Evolutionary conservation across 306 rosid species (phyloP).

Genomic region (Glycine soja): DNA sequence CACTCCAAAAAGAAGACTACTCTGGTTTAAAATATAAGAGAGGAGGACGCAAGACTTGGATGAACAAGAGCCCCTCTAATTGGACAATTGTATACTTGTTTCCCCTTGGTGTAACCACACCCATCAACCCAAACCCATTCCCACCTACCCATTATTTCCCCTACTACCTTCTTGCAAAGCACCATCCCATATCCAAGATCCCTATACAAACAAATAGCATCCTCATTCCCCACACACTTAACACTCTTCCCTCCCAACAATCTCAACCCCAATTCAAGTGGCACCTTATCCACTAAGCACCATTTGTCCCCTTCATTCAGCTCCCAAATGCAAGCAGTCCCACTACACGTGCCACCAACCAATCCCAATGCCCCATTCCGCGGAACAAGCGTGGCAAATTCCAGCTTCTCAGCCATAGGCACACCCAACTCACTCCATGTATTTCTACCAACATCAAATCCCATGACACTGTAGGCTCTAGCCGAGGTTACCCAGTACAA

Average conservation of each 20-base stretch:
- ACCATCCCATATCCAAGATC: slow-evolving; percentile 73
- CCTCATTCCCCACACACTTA: slow-evolving; percentile 70
- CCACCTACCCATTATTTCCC: slow-evolving; percentile 41
- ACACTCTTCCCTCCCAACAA: slow-evolving; percentile 56
- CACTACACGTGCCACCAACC: slow-evolving; percentile 63
- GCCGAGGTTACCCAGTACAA: slow-evolving; percentile 87
- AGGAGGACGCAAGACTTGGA: slow-evolving; percentile 60
- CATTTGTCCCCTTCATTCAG: slow-evolving; percentile 56
- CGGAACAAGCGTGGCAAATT: slow-evolving; percentile 66
- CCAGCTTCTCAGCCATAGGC: slow-evolving; percentile 72
- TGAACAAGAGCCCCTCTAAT: slow-evolving; percentile 68
- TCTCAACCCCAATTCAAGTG: slow-evolving; percentile 60
- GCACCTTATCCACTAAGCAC: slow-evolving; percentile 64
- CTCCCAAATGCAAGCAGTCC: slow-evolving; percentile 66
- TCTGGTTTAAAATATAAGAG: too few relatives aligned
- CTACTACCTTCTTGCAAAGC: slow-evolving; percentile 51
- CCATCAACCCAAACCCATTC: slow-evolving; percentile 85
- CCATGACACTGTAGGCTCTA: slow-evolving; percentile 67
- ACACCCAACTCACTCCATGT: slow-evolving; percentile 68
- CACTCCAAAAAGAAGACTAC: too few relatives aligned
- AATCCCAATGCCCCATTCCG: slow-evolving; percentile 57
- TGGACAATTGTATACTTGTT: slow-evolving; percentile 50
- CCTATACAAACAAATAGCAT: slow-evolving; percentile 61
- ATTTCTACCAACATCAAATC: slow-evolving; percentile 51
- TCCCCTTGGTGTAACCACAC: slow-evolving; percentile 54